Base-by-base conservation (phyloP, 495 filamentous ascomycete genomes). In the Penicillium steckii region DNA sequence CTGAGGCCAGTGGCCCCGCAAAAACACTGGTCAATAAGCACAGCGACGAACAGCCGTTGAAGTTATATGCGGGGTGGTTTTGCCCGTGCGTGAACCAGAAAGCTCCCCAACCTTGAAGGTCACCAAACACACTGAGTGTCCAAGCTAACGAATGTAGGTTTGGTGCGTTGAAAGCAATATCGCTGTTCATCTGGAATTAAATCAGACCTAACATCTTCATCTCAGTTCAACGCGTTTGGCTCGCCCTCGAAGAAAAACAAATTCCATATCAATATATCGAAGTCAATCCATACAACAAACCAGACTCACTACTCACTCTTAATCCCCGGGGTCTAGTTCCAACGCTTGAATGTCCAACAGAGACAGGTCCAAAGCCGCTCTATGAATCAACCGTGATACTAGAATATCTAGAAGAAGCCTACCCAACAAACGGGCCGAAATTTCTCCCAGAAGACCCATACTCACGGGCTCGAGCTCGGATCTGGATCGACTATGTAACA, bases 211-310 rank as follows among this genome's bases (percentile, higher is more conserved):
- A n/a, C n/a, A n/a, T n/a, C n/a, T n/a, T n/a, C n/a, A 17, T 3
- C 22, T 24, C 38, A 74, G 74, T 88, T 4, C 85, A 89, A 65
- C 77, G 85, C 10, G 75, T 78, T 18, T 89, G 84, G 82, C 78
- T 85, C 50, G 79, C 82, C 10, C 72, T 90, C 29, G 80, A 80
- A 58, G 86, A 90, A 67, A 89, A 90, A 59, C 50, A 72, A n/a
- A 84, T 87, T 45, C 81, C 83, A 33, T 83, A 89, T 62, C 79
- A 89, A 60, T 89, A 87, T 65, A 77, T 88, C 57, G 85, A 91
- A 63, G 72, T 85, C 57, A 86, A 88, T 62, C 86, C 87, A 4
- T 88, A 88, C 77, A 67, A 81, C 62, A 89, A 89, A 58, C 78
- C 77, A 0, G 65, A 77, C 25, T 79, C 76, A 8, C 83, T 88